Percentiles rank a stretch among this genome's conserved stretches.
Evolutionary conservation across 2,329 filamentous ascomycete species (phyloP).

Genomic region (Diaporthe australafricana): DNA sequence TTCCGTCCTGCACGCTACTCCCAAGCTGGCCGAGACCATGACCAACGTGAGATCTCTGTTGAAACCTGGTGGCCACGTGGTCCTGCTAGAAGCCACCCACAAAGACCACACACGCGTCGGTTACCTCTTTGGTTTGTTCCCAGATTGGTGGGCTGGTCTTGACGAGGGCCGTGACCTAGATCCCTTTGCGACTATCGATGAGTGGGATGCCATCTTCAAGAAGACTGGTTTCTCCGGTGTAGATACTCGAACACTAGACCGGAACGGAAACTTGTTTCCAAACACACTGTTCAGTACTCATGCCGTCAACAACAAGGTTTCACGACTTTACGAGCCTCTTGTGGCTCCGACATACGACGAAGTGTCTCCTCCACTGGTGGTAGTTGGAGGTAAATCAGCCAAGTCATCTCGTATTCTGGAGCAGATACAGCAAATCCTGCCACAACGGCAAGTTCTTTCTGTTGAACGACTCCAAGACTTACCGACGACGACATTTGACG

Average conservation of each 20-base stretch:
- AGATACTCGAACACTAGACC: neutral
- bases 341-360: no score
- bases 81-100: slow-evolving; percentile 33
- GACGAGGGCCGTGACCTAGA: neutral
- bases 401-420: no score
- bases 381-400: slow-evolving; percentile 9
- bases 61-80: slow-evolving; percentile 50
- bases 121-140: neutral
- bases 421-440: no score
- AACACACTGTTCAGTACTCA: neutral
- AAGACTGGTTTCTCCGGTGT: slow-evolving; percentile 12
- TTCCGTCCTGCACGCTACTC: slow-evolving; percentile 45
- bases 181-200: neutral
- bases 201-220: neutral
- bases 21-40: slow-evolving; percentile 39
- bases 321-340: neutral
- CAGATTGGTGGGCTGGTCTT: slow-evolving; percentile 12
- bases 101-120: neutral
- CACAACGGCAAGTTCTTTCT: no score
- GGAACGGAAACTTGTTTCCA: neutral
- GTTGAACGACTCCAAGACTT: no score
- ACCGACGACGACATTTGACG: no score
- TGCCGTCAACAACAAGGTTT: neutral
- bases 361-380: neutral
- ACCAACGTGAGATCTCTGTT: slow-evolving; percentile 45